These are phyloP conservation scores for Talaromyces amestolkiae DNA, from an alignment of 2,329 filamentous ascomycete genomes.

Conservation along the genomic window DNA sequence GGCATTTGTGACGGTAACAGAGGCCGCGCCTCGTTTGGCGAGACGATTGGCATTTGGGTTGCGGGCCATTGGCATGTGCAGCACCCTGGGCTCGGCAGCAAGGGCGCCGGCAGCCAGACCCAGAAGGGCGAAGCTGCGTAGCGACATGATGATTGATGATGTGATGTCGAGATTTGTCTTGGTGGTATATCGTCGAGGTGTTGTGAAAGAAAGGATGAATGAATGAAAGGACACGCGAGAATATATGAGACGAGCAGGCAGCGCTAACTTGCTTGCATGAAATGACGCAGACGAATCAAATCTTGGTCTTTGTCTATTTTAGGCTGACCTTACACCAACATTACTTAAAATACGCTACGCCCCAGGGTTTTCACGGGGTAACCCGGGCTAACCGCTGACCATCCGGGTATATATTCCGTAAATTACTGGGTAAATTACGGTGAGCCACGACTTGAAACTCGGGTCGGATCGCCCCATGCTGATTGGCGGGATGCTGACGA, in stretches of 20 bases:
- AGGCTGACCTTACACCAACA: neutral
- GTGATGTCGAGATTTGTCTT: neutral
- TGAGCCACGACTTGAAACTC: neutral
- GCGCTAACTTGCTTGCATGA: neutral
- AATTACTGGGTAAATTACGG: neutral
- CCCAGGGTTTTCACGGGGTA: neutral
- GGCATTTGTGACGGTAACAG: constrained; percentile 12
- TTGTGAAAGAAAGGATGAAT: neutral
- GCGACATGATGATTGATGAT: neutral
- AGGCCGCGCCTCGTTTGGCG: constrained; percentile 14
- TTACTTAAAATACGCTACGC: neutral
- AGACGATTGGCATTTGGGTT: constrained; percentile 5
- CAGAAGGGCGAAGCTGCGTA: constrained; percentile 7
- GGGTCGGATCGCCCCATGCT: neutral
- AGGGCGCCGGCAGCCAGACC: constrained; percentile 17
- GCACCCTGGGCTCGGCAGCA: constrained; percentile 17
- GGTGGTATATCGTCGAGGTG: too few relatives aligned
- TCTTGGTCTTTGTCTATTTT: neutral
- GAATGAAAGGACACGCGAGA: neutral
- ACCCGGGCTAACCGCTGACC: neutral
- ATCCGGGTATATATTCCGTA: neutral
- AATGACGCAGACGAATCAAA: constrained; percentile 15
- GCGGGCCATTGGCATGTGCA: constrained; percentile 16
- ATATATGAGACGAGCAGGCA: constrained; percentile 1
- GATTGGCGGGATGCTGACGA: neutral